Base-by-base conservation (phyloP, 345 rosid genomes). In the Hibiscus syriacus region DNA sequence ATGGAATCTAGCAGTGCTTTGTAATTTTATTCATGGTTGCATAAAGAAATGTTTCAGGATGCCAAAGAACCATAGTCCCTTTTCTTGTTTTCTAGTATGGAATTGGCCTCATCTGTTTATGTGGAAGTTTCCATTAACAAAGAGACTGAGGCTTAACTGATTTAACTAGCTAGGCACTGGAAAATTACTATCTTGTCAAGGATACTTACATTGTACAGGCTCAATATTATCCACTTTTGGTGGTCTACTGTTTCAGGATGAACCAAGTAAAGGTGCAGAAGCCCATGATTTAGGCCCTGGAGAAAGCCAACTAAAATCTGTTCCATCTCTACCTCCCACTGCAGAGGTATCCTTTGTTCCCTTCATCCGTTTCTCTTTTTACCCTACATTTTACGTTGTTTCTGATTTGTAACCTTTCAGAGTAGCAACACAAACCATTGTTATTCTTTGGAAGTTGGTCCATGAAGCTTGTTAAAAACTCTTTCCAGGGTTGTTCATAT, bases 291-390 rank as follows among this genome's bases (percentile, higher is more conserved):
- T 59, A 58, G 73, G 43, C 73, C 68, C 76, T 66, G 72, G 62
- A 22, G 81, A 76, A 32, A 32, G 30, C 64, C 68, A 53, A 61
- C 55, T 55, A 55, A 72, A 79, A 70, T 4, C 70, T 59, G 38
- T 50, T 34, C 50, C 64, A 7, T 60, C 71, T 63, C 34, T 73
- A 64, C 76, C 68, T 64, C 73, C 76, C 23, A 54, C 43, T 17
- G 25, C 46, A 53, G 76, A 84, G 83, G 87, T 53, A 53, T 53
- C 27, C 6, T 23, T 53, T 53, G 6, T 53, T 59, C 5, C 6
- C 6, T 2, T 43, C 36, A 14, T 43, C 16, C 1, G 34, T 62
- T 58, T 46, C 48, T 57, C 45, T 52, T 67, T 13, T 20, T 67
- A 67, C 50, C 58, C 16, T 7, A 10, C 55, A 29, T 46, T 64